These are phyloP conservation scores for Zanthoxylum bungeanum DNA, from an alignment of 345 rosid genomes.

Conservation along the genomic window DNA sequence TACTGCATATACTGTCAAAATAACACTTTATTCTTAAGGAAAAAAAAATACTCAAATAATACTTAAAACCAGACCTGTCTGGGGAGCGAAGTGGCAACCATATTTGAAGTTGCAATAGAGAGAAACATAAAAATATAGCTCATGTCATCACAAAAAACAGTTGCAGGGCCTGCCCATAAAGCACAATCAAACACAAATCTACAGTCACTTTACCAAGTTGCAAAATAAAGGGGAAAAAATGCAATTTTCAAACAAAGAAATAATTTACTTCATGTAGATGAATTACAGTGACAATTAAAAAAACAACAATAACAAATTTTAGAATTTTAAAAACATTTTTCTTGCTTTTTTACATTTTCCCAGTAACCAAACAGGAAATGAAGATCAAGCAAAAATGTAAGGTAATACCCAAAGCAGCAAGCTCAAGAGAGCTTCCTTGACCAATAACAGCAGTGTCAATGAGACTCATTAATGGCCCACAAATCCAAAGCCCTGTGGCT, in stretches of 20 bases:
- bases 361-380: too few species aligned
- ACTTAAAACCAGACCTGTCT: slow-evolving; percentile 27
- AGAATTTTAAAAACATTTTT: too few species aligned
- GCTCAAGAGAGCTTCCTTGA: slow-evolving; percentile 87
- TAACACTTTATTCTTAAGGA: background rate
- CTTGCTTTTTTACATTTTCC: too few species aligned
- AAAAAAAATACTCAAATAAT: background rate
- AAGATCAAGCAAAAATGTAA: too few species aligned
- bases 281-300: too few species aligned
- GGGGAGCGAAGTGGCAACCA: slow-evolving; percentile 53
- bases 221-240: too few species aligned
- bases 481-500: slow-evolving; percentile 85
- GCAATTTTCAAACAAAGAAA: too few species aligned
- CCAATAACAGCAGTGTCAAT: slow-evolving; percentile 86
- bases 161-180: slow-evolving; percentile 45
- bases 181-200: too few species aligned
- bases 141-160: slow-evolving; percentile 53
- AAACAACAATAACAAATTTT: too few species aligned
- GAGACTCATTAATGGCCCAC: slow-evolving; percentile 95
- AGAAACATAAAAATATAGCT: slow-evolving; percentile 54
- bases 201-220: background rate
- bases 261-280: too few species aligned
- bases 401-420: slow-evolving; percentile 78
- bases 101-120: slow-evolving; percentile 51
- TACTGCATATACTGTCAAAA: background rate